phyloP scores from a whole-genome alignment of 495 filamentous ascomycete species.

The Jackrogersella minutella region DNA sequence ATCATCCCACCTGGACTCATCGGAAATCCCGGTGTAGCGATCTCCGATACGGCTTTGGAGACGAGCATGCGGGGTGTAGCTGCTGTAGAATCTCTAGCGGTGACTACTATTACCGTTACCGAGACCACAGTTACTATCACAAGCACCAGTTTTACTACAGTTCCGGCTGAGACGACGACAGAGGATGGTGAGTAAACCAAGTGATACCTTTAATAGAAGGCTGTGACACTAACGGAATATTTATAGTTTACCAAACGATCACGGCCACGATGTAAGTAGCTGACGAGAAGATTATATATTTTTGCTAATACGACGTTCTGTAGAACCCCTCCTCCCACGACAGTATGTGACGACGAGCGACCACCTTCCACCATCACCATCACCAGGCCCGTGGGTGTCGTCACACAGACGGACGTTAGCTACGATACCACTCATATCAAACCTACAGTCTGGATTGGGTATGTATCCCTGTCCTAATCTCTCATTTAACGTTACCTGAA shows the following conservation, averaged over 20 bases:
- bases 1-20: constrained; percentile 2
- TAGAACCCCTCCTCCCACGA: constrained; percentile 51
- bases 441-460: constrained; percentile 53
- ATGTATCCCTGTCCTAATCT: constrained; percentile 21
- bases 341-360: constrained; percentile 45
- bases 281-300: background rate
- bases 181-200: constrained; percentile 47
- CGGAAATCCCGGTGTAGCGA: background rate
- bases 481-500: no score
- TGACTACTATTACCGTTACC: constrained; percentile 51
- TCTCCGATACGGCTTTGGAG: constrained; percentile 15
- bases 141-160: constrained; percentile 46
- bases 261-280: constrained; percentile 52
- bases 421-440: constrained; percentile 50
- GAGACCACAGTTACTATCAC: constrained; percentile 55
- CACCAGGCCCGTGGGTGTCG: constrained; percentile 35
- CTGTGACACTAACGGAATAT: constrained; percentile 10
- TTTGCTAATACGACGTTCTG: background rate
- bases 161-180: constrained; percentile 47
- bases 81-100: constrained; percentile 31
- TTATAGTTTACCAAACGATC: constrained; percentile 46
- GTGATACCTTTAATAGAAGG: no score
- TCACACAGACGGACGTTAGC: constrained; percentile 50
- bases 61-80: constrained; percentile 29
- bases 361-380: constrained; percentile 49